Evolutionary conservation across 2,329 filamentous ascomycete species (phyloP), one percentile per base, ranked within the genome.

Genomic region (Trichoderma guizhouense): DNA sequence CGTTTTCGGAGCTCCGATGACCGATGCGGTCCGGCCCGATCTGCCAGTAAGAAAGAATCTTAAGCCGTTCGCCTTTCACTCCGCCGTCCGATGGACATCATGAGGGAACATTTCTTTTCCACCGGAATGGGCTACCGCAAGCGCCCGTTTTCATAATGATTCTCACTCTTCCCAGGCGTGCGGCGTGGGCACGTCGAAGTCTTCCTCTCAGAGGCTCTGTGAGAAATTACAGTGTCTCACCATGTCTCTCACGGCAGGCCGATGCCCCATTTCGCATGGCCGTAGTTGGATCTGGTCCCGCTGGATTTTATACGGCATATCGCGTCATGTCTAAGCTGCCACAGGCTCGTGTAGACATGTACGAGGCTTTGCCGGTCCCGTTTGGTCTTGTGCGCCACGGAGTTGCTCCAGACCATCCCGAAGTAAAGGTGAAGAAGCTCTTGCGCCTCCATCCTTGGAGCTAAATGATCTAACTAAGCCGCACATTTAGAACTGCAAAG

Each of bases 361-460:
- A 97, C 79, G 96, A 99, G 82, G 90, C 93, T 32, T 84, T 98
- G 51, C 96, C 96, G 0, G 94, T 97, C 5, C 96, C 96, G 0
- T 99, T 93, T 79, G 96, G 96, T 1, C 87, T 99, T 70, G 95
- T 97, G 64, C 88, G 96, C 70, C 97, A 96, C 79, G 96, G 96
- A 9, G 96, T 99, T 72, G 97, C 96, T n/a, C 96, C 96, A 6
- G 96, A 99, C 80, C 96, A 99, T 82, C 95, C 96, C 0, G 95
- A 99, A 83, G 96, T 99, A 76, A 99, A 99, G 89, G 94, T 96
- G 66, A 72, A 47, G 64, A 57, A 26, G 26, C 30, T 14, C 5
- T 26, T 34, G n/a, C 18, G 18, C 24, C 9, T 51, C 32, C 14
- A 28, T 58, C 18, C 18, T 18, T n/a, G n/a, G 28, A 51, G 21